Percentiles rank a stretch among this genome's conserved stretches.
Evolutionary conservation across 768 basidiomycete genomes (phyloP).

Genomic region (Podaxis sp.): DNA sequence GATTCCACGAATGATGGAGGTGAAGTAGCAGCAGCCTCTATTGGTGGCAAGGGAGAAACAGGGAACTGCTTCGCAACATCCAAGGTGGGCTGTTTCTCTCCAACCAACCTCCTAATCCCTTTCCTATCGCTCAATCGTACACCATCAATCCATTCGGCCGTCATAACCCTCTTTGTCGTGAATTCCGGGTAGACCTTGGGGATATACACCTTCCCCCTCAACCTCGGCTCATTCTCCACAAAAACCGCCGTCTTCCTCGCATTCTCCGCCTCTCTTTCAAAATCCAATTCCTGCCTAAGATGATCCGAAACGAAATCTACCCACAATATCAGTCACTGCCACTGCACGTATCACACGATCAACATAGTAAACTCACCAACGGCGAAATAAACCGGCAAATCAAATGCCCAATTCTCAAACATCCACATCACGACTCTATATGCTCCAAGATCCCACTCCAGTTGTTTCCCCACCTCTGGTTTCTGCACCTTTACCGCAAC

Average conservation of each 20-base stretch:
- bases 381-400: conserved; percentile 78
- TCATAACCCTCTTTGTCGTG: conserved; percentile 75
- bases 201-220: conserved; percentile 70
- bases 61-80: not conserved
- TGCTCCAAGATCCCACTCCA: conserved; percentile 76
- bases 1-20: conserved; percentile 1
- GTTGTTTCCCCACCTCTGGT: conserved; percentile 80
- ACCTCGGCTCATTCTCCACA: conserved; percentile 64
- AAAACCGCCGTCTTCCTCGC: conserved; percentile 64
- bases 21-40: conserved; percentile 7
- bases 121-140: conserved; percentile 65
- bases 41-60: conserved; percentile 9
- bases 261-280: conserved; percentile 74
- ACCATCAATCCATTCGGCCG: conserved; percentile 82
- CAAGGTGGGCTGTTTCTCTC: conserved; percentile 27
- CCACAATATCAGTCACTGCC: not conserved
- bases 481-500: conserved; percentile 96
- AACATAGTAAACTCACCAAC: conserved; percentile 46
- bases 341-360: not conserved
- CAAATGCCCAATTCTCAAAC: conserved; percentile 77
- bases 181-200: conserved; percentile 70
- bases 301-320: conserved; percentile 77
- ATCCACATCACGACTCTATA: conserved; percentile 75
- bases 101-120: conserved; percentile 56
- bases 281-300: conserved; percentile 80